Base-by-base conservation (phyloP, 2,329 filamentous ascomycete genomes). In the Rutstroemia sp. region DNA sequence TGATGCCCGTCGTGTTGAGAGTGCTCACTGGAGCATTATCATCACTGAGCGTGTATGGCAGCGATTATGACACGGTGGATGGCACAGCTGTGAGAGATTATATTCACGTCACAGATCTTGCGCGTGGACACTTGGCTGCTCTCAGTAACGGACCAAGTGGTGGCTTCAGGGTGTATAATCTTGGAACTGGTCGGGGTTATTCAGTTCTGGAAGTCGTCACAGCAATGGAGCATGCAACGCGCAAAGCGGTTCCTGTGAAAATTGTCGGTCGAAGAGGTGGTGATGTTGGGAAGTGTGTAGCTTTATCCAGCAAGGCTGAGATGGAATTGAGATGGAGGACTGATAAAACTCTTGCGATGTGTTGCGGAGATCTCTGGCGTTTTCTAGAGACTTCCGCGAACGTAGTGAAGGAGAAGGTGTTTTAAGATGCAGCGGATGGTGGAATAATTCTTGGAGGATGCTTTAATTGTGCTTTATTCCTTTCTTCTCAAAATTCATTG, bases 51-150 rank as follows among this genome's bases (percentile, higher is more conserved):
- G 78, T 87, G 53, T 87, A 83, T 60, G 84, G 84, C 7, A 76
- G 75, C 2, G 82, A 87, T 68, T 87, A 83, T 77, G 76, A 83
- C 56, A 87, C 84, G 0, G 72, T 74, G 4, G 84, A 87, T 62
- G 83, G 84, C 16, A 86, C 83, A 0, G 82, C 82, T 1, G 76
- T 87, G 42, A 79, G 84, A 44, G 84, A 87, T 68, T 87, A 84
- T 65, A 84, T 87, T 60, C 83, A 87, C 62, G 83, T 86, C 39
- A 79, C 77, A 16, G 84, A 87, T 67, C 75, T 87, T 46, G 83
- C 83, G 5, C 74, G 78, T 44, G 83, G 81, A 4, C 84, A 87
- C 68, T 76, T 86, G 39, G 81, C 83, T 6, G 84, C 84, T 1
- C 72, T 71, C 57, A 74, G 57, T 57, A 71, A 71, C n/a, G 56